A percentile compares a stretch with the other conserved stretches of the same genome.
Conservation (phyloP, 2,329 filamentous ascomycete species). For the Fusarium nurragi region DNA sequence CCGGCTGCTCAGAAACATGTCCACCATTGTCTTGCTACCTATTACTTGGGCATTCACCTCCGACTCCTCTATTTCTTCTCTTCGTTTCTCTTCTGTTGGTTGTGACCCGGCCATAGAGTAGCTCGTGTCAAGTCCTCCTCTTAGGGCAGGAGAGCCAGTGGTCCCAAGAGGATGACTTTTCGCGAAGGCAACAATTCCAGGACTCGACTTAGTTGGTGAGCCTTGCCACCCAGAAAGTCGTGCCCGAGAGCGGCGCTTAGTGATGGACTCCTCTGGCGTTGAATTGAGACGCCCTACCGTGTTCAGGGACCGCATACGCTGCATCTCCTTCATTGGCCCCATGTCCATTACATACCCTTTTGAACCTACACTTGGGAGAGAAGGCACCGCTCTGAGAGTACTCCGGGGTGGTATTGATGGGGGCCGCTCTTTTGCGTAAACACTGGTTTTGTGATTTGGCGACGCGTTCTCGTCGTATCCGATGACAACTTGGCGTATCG, state of each 20-base stretch:
- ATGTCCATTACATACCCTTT: neutral
- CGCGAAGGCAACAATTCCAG: conserved; percentile 27
- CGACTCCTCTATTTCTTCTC: neutral
- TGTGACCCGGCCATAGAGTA: conserved; percentile 8
- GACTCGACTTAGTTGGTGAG: conserved; percentile 46
- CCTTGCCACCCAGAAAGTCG: conserved; percentile 28
- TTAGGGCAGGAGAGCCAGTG: conserved; percentile 9
- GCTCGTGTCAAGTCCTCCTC: conserved; percentile 3
- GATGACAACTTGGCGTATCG: neutral
- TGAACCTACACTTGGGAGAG: conserved; percentile 33
- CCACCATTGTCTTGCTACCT: conserved; percentile 63
- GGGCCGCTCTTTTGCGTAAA: neutral
- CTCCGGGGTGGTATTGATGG: conserved; percentile 33
- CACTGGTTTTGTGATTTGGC: conserved; percentile 2
- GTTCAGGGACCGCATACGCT: conserved; percentile 43
- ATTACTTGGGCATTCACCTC: conserved; percentile 49
- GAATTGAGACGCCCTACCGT: conserved; percentile 28
- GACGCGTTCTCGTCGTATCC: conserved; percentile 34
- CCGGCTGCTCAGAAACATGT: conserved; percentile 62
- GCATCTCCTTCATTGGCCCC: conserved; percentile 2
- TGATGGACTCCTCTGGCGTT: conserved; percentile 30
- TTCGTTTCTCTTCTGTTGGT: conserved; percentile 8
- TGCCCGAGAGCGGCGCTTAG: conserved; percentile 36
- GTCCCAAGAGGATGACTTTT: conserved; percentile 25
- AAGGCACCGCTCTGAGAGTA: conserved; percentile 41